Evolutionary conservation across 2,329 filamentous ascomycete species (phyloP), one percentile per base, ranked within the genome.

Genomic region (Aureobasidium sp.): DNA sequence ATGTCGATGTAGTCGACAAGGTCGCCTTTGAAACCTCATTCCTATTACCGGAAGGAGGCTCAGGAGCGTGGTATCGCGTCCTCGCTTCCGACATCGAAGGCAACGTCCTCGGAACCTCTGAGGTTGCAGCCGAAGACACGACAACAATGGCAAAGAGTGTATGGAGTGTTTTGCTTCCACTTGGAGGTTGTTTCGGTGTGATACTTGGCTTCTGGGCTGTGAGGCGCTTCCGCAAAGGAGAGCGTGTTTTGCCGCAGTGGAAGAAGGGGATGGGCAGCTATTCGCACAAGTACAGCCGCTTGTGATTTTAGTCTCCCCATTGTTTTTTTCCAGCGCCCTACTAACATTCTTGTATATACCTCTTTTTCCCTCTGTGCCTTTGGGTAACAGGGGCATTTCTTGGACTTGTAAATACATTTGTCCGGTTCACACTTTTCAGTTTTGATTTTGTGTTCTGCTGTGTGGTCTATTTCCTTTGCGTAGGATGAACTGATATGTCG

Each of bases 31-130:
- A 68, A 42, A 58, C 47, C 9, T 31, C 29, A 12, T 65, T 68
- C 53, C 25, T 58, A 8, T 17, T 67, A 5, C 63, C 64, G 9
- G 20, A 51, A 1, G 3, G 7, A 7, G 6, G 29, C 31, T 25
- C 29, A 12, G 6, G 12, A 22, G 36, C 14, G 7, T 44, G 36
- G 5, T 68, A 64, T 51, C 67, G 66, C 8, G 65, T 66, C 17
- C 64, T 61, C 7, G 67, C 68, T 14, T 56, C 67, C 0, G 67
- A 69, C 31, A 48, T 41, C 11, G 56, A 68, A 5, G 42, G 55
- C 17, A 63, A 65, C 15, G 31, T 65, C 14, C 39, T 69, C 25
- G 63, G 61, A 9, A 52, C 58, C 12, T 66, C 66, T 4, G 51
- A 41, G 0, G 4, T 62, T 20, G 57, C 57, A 27, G 44, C 25